Evolutionary conservation across 805 yeast genomes (phyloP).

Genomic region (Tetrapisispora fleetii): DNA sequence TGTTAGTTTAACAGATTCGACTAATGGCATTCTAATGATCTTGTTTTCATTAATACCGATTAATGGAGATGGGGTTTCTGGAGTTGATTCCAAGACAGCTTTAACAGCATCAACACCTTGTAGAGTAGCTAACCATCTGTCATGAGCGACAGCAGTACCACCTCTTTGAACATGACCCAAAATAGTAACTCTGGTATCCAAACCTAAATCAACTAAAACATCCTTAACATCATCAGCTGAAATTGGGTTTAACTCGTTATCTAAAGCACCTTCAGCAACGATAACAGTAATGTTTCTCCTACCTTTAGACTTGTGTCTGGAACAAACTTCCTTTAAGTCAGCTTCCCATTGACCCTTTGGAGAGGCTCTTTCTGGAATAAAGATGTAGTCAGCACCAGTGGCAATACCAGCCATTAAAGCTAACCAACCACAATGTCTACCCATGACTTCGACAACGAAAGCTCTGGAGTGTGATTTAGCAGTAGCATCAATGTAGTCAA

Average conservation of each 20-base stretch:
- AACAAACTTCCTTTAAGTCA: constrained; percentile 64
- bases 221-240: constrained; percentile 72
- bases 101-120: constrained; percentile 98
- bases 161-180: constrained; percentile 98
- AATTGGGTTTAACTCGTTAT: constrained; percentile 68
- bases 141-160: constrained; percentile 95
- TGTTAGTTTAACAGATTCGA: constrained; percentile 84
- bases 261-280: constrained; percentile 97
- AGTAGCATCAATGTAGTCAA: constrained; percentile 95
- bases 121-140: constrained; percentile 80
- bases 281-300: constrained; percentile 91
- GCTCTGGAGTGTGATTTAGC: constrained; percentile 97
- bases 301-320: constrained; percentile 75
- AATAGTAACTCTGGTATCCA: constrained; percentile 91
- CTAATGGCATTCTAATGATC: constrained; percentile 71
- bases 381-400: constrained; percentile 88
- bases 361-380: constrained; percentile 93
- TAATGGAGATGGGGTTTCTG: constrained; percentile 89
- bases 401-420: constrained; percentile 96
- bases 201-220: constrained; percentile 71
- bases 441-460: constrained; percentile 97
- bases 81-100: constrained; percentile 81
- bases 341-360: constrained; percentile 64
- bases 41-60: constrained; percentile 85
- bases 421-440: constrained; percentile 98